Evolutionary conservation across 2,329 filamentous ascomycete genomes (phyloP), one percentile per base, ranked within the genome.

Genomic region (Colletotrichum higginsianum): DNA sequence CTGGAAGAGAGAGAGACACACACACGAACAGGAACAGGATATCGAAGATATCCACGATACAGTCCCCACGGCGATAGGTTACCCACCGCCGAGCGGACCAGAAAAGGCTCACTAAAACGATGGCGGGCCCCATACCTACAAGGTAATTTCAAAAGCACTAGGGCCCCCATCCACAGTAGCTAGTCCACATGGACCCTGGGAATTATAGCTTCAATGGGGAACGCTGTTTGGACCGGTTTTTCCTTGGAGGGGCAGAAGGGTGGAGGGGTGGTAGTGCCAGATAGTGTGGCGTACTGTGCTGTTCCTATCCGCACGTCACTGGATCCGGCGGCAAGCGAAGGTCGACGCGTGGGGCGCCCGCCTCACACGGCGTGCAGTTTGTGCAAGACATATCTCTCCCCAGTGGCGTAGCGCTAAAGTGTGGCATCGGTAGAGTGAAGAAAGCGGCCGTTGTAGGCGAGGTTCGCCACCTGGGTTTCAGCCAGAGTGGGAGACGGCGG

Each of bases 401-500:
- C 42, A 16, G 42, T 40, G 35, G 35, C 35, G 11, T 35, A n/a
- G 30, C 7, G 7, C 30, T 8, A 30, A 3, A 30, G 6, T 30
- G 30, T 30, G 30, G 30, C 6, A 30, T 30, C 30, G 30, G 30
- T 30, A 30, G 16, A 18, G 30, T 7, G 52, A 55, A 12, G 30
- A 35, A n/a, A 3, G 30, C 3, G n/a, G 5, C 46, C 9, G 16
- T 49, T 23, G 16, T 2, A 56, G 18, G 35, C 35, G 18, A 23
- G 26, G 46, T 52, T 35, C 60, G 30, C 26, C 60, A n/a, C 60
- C 60, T 42, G 46, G 38, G 60, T 67, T 71, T 71, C 67, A 67
- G 67, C 56, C 63, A 62, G 50, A 67, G 63, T 61, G 30, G 30
- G 30, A 35, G 67, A 71, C 38, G 56, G 49, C 49, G 38, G 50